Evolutionary conservation across 768 basidiomycete genomes (phyloP).

Genomic region (Serendipita sp.): DNA sequence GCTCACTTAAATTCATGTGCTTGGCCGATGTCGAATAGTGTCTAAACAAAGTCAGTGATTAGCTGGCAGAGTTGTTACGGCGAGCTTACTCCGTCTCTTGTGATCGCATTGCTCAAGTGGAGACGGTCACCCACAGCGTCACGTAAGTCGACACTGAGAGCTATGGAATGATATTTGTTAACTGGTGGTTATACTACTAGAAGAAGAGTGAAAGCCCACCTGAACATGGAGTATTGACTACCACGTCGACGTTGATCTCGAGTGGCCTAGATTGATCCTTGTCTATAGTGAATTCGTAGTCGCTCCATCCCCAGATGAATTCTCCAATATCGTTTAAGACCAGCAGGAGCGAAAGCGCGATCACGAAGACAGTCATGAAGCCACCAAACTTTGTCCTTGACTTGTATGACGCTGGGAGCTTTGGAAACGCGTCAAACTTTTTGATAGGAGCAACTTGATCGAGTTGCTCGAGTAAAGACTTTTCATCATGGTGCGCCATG

Average conservation of each 20-base stretch:
- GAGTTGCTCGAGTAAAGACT: slow-evolving; percentile 24
- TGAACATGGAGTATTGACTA: slow-evolving; percentile 83
- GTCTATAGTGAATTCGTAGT: slow-evolving; percentile 81
- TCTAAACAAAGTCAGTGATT: slow-evolving; percentile 24
- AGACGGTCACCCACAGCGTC: slow-evolving; percentile 90
- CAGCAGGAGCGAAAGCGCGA: slow-evolving; percentile 44
- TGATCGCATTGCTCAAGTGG: slow-evolving; percentile 62
- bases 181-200: slow-evolving; percentile 1
- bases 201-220: slow-evolving; percentile 37
- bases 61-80: background rate
- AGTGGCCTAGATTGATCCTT: slow-evolving; percentile 39
- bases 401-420: slow-evolving; percentile 69
- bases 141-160: slow-evolving; percentile 70
- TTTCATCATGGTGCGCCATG: slow-evolving; percentile 1
- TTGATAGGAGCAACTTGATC: slow-evolving; percentile 49
- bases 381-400: slow-evolving; percentile 63
- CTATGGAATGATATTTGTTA: slow-evolving; percentile 24
- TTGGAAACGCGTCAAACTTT: slow-evolving; percentile 75
- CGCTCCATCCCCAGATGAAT: slow-evolving; percentile 86
- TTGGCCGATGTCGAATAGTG: slow-evolving; percentile 65
- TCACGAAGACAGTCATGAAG: slow-evolving; percentile 58
- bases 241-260: slow-evolving; percentile 81
- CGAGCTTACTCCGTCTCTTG: slow-evolving; percentile 60
- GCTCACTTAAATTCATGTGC: slow-evolving; percentile 51
- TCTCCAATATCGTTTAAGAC: slow-evolving; percentile 81